Percentiles rank a stretch among this genome's conserved stretches.
Evolutionary conservation across 257 asterid species (phyloP).

Genomic region (Solanum medicagineum): DNA sequence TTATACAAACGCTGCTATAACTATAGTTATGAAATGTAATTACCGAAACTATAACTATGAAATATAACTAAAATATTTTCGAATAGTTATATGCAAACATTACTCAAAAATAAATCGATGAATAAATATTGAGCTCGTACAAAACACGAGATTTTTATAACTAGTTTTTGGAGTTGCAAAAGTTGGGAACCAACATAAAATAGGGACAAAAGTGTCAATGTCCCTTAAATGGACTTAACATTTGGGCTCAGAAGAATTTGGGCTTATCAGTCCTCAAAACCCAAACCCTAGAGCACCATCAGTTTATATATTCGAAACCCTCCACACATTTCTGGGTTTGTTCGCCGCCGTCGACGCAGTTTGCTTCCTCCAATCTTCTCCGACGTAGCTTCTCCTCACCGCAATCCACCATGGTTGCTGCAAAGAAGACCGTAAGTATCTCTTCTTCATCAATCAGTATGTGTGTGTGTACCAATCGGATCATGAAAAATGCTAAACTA

Average conservation of each 20-base stretch:
- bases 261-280: neutral
- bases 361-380: neutral
- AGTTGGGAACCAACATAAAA: neutral
- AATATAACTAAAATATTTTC: no score
- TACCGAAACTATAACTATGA: no score
- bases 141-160: no score
- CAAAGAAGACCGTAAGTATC: constrained; percentile 24
- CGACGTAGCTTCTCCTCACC: neutral
- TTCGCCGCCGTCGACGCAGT: neutral
- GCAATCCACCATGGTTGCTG: constrained; percentile 24
- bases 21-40: no score
- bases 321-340: neutral
- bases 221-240: no score
- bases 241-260: neutral
- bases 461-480: neutral
- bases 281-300: neutral
- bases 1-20: no score
- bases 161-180: no score
- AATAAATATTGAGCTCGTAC: no score
- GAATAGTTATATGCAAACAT: no score
- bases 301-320: neutral
- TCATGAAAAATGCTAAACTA: neutral
- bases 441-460: neutral
- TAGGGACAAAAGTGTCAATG: neutral
- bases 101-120: no score